Evolutionary conservation across 441 rosid species (phyloP), one percentile per base, ranked within the genome.

Genomic region (Bruguiera hainesii): DNA sequence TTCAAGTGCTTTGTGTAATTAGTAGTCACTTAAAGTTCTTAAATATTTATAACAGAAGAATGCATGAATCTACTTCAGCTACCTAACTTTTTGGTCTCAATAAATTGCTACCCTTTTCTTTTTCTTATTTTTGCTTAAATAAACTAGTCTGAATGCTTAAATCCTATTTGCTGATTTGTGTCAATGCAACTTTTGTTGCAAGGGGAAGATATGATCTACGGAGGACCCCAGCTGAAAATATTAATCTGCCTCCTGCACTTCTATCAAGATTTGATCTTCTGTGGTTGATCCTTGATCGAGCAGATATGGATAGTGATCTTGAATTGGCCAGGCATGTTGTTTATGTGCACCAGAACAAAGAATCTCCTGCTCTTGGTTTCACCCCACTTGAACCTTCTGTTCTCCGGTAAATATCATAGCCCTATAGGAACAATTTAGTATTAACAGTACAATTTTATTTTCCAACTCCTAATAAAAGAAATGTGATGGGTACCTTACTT

Each of bases 131-230:
- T 61, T 39, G 56, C 70, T 46, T 31, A 4, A 31, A 21, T 64
- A 21, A 65, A 51, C 50, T 35, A 71, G 58, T 35, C 53, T 62
- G 23, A 26, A 5, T 63, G 50, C 33, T 52, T 21, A 61, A 52
- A 66, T 50, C 69, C 53, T 59, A 60, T 69, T 48, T 63, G 51
- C 67, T 66, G 23, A 71, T 35, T 28, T 62, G 63, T 61, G 62
- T 51, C 50, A 18, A 60, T 69, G 25, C 39, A 21, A 63, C 71
- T 70, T 20, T 31, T 69, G 56, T 70, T 70, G 67, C 29, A 96
- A 96, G 98, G 99, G 99, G 98, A 71, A 84, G 99, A 89, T 96
- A 96, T 69, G 98, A 96, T 72, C 80, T 90, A 66, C 77, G 98
- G 59, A 90, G 99, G 80, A 96, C 98, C 56, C 99, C 99, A 56